Conservation (phyloP, 306 rosid species). For the Fragaria nilgerrensis region DNA sequence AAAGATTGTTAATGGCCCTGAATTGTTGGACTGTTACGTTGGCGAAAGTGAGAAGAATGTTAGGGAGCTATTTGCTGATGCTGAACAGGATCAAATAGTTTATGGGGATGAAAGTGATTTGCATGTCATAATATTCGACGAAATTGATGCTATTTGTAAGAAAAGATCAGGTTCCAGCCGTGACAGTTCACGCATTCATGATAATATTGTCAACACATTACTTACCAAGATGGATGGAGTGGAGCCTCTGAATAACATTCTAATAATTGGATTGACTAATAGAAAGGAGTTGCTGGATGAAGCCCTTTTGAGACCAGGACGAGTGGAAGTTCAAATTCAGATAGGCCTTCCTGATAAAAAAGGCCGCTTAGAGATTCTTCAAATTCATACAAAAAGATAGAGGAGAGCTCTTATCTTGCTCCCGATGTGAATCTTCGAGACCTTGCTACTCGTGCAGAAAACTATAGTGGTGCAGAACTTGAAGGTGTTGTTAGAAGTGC, state of each 20-base stretch:
- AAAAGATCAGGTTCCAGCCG: constrained; percentile 17
- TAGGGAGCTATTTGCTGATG: constrained; percentile 97
- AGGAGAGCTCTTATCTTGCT: constrained; percentile 89
- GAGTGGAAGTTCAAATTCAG: constrained; percentile 95
- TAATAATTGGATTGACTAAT: constrained; percentile 99
- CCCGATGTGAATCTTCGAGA: constrained; percentile 85
- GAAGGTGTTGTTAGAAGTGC: constrained; percentile 99
- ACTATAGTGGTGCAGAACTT: constrained; percentile 98
- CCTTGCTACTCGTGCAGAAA: constrained; percentile 95
- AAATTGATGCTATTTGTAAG: constrained; percentile 98
- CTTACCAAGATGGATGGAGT: constrained; percentile 99
- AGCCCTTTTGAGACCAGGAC: constrained; percentile 96
- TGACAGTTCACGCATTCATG: constrained; percentile 98
- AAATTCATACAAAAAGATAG: constrained; percentile 95
- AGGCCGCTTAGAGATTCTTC: constrained; percentile 96
- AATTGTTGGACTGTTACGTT: constrained; percentile 85
- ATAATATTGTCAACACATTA: constrained; percentile 93
- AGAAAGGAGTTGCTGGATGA: constrained; percentile 98
- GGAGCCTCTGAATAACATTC: constrained; percentile 87
- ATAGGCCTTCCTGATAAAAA: constrained; percentile 97
- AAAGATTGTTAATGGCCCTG: constrained; percentile 97
- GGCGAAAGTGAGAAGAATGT: constrained; percentile 99
- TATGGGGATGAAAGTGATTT: constrained; percentile 88
- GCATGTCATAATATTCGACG: constrained; percentile 98
- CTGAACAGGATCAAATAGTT: constrained; percentile 83